Evolutionary conservation across 1,284 basidiomycete species (phyloP), one percentile per base, ranked within the genome.

Genomic region (Termitomyces sp.): DNA sequence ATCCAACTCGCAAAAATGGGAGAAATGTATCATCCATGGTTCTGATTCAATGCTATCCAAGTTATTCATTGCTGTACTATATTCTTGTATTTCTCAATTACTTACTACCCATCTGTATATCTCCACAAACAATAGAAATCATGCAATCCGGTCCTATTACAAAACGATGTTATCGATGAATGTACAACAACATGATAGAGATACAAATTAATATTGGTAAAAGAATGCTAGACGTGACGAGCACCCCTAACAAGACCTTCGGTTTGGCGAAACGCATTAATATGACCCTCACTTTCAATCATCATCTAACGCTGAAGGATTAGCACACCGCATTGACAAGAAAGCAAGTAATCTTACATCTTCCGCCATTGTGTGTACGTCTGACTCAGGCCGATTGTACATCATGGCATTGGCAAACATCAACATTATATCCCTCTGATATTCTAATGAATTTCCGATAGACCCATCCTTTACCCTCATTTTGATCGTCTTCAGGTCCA

Each of bases 321-420:
- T 6, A 58, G 49, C 49, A 43, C 51, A 46, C 46, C 19, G 9
- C 2, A 5, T 35, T 13, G 16, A 19, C 3, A 21, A 14, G 31
- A 33, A 50, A 43, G 40, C 18, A 40, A 46, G 34, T 45, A 52
- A 31, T 63, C 82, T 70, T 55, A 88, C 90, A 74, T 94, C 91
- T 65, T 89, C 83, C n/a, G 93, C 89, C 88, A 96, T 92, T 48
- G 78, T 77, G 62, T 87, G 84, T 10, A 96, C 87, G 65, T 91
- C 88, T 19, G 86, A 88, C 4, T 83, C 85, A 1, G 88, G 87
- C 39, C 85, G 77, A 60, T 97, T 97, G 68, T 93, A 97, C 88
- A 97, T 92, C 79, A 94, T 87, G 11, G 94, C 92, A 64, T 97
- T 97, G 33, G 93, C 91, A 68, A 96, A 95, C 86, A 97, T 93